Conservation (phyloP, 2,329 filamentous ascomycete species). For the Rhinocladiella similis region DNA sequence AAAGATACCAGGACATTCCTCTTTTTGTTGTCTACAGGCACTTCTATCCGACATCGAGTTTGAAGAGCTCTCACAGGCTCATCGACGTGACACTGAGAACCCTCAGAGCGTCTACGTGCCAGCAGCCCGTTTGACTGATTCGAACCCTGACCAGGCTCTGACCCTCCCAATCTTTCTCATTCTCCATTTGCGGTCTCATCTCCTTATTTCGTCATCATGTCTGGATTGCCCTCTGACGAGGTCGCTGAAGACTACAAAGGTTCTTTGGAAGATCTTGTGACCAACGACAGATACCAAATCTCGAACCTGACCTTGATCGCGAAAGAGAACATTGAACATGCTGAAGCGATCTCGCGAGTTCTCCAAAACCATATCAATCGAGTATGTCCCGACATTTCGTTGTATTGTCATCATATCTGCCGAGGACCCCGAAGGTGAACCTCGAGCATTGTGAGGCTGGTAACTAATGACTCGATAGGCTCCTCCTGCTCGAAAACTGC, state of each 20-base stretch:
- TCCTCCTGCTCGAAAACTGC: conserved; percentile 82
- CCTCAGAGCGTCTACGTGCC: conserved; percentile 1
- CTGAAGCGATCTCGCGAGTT: conserved; percentile 85
- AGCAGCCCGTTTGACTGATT: conserved; percentile 19
- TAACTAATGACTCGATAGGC: conserved; percentile 58
- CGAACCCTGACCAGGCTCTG: conserved; percentile 15
- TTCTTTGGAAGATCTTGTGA: conserved; percentile 85
- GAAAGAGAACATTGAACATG: conserved; percentile 94
- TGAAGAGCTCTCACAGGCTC: conserved; percentile 3
- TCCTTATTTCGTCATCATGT: conserved; percentile 56
- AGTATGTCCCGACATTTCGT: conserved; percentile 60
- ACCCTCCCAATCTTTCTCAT: conserved; percentile 11
- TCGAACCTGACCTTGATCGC: conserved; percentile 97
- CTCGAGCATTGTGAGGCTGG: too few relatives aligned
- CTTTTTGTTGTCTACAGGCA: conserved; percentile 26
- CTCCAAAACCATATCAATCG: conserved; percentile 91
- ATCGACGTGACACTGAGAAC: conserved; percentile 12
- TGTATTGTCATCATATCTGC: conserved; percentile 26
- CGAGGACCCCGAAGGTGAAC: conserved; percentile 25
- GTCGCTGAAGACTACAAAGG: conserved; percentile 94
- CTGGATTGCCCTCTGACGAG: conserved; percentile 68
- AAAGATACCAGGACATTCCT: conserved; percentile 31
- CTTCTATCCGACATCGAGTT: conserved; percentile 11
- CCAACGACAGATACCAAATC: conserved; percentile 93
- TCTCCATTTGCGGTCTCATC: conserved; percentile 14